These are phyloP conservation scores for Rhodotorula sp. DNA, from an alignment of 1,284 basidiomycete species.

Conservation along the genomic window DNA sequence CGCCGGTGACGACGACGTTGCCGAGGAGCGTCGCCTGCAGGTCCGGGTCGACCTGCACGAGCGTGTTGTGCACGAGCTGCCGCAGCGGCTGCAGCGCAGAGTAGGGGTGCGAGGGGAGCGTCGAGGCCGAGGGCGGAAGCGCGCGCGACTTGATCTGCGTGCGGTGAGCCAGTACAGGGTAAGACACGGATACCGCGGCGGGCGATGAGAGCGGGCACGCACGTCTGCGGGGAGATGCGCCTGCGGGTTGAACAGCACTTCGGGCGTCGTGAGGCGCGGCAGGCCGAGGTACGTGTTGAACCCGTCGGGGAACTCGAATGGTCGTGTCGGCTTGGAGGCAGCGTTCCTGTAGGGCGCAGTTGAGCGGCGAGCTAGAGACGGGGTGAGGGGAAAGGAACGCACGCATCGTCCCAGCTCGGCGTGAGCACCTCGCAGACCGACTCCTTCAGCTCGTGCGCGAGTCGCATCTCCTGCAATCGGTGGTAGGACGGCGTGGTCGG, in stretches of 20 bases:
- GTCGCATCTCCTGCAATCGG: conserved; percentile 65
- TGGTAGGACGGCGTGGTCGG: conserved; percentile 38
- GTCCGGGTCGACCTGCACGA: conserved; percentile 74
- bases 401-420: conserved; percentile 79
- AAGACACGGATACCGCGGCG: neutral
- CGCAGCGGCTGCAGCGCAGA: conserved; percentile 76
- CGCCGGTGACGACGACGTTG: conserved; percentile 94
- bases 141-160: conserved; percentile 46
- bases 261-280: conserved; percentile 81
- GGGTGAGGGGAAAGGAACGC: neutral
- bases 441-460: conserved; percentile 94
- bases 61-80: conserved; percentile 49
- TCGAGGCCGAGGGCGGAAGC: conserved; percentile 58
- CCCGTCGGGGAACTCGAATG: conserved; percentile 95
- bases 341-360: conserved; percentile 44
- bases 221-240: conserved; percentile 67
- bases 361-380: too few relatives aligned
- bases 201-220: conserved; percentile 49
- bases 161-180: neutral
- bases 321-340: conserved; percentile 58
- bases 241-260: conserved; percentile 83
- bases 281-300: conserved; percentile 81
- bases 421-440: conserved; percentile 80
- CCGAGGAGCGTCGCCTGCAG: conserved; percentile 82
- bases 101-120: conserved; percentile 63